Percentiles rank a stretch among this genome's conserved stretches.
Evolutionary conservation across 495 filamentous ascomycete genomes (phyloP).

Genomic region (Clavariopsis aquatica): DNA sequence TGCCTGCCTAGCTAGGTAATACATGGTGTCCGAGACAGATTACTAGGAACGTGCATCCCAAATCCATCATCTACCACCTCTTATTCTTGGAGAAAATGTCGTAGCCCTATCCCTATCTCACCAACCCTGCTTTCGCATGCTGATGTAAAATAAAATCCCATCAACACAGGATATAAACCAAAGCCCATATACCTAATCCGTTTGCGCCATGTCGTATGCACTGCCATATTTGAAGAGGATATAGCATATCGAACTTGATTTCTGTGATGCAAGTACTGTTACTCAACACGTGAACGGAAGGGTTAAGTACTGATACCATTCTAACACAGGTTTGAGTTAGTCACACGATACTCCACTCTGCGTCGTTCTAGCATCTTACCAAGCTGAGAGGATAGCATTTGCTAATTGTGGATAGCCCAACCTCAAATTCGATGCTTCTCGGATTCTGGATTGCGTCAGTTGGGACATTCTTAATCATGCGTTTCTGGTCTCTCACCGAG

Average conservation of each 20-base stretch:
- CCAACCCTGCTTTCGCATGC: neutral
- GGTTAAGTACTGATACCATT: neutral
- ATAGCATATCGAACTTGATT: neutral
- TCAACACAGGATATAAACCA: neutral
- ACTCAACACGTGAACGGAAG: neutral
- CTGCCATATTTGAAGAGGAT: neutral
- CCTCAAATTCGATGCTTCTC: slow-evolving; percentile 11
- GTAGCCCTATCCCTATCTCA: neutral
- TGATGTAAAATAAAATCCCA: neutral
- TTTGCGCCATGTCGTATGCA: neutral
- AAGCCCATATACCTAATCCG: neutral
- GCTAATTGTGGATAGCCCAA: neutral
- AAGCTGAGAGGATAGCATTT: slow-evolving; percentile 96
- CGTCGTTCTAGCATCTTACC: slow-evolving; percentile 58
- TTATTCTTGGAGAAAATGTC: neutral
- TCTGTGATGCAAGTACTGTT: neutral
- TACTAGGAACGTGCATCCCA: neutral
- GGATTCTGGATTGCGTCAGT: slow-evolving; percentile 3
- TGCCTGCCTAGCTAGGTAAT: neutral
- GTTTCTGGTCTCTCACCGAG: slow-evolving; percentile 66
- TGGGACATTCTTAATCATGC: neutral
- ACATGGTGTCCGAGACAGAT: neutral
- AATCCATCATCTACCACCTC: neutral
- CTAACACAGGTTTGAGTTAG: neutral
- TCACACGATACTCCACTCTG: neutral